These are phyloP conservation scores for Diaporthe destruens DNA, from an alignment of 2,329 filamentous ascomycete genomes.

Conservation along the genomic window DNA sequence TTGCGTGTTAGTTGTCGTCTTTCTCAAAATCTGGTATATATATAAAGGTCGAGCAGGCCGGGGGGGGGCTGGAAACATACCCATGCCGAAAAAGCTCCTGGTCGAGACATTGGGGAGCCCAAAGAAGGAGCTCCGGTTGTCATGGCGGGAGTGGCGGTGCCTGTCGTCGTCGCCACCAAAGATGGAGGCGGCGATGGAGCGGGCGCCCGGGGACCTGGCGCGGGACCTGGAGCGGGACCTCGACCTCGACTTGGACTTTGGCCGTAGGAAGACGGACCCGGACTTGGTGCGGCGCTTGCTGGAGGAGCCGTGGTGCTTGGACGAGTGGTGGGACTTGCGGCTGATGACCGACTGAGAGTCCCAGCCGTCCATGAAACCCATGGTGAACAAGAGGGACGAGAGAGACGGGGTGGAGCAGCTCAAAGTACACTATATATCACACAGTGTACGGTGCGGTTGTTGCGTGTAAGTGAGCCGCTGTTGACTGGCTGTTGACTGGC, in stretches of 20 bases:
- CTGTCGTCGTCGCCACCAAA: slow-evolving; percentile 56
- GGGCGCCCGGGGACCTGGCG: slow-evolving; percentile 53
- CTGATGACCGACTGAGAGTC: slow-evolving; percentile 50
- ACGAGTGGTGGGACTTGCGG: slow-evolving; percentile 44
- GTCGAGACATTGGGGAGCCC: slow-evolving; percentile 59
- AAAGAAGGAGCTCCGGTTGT: slow-evolving; percentile 62
- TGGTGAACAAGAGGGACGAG: slow-evolving; percentile 36
- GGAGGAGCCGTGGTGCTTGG: slow-evolving; percentile 42
- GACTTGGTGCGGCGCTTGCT: slow-evolving; percentile 47
- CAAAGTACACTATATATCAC: neutral
- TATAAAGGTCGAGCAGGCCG: slow-evolving; percentile 29
- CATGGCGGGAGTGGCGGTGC: slow-evolving; percentile 48
- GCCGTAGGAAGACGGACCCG: slow-evolving; percentile 32
- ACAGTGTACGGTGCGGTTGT: slow-evolving; percentile 32
- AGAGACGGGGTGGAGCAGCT: neutral
- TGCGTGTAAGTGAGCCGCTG: slow-evolving; percentile 19
- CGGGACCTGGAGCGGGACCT: slow-evolving; percentile 55
- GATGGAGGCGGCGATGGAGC: slow-evolving; percentile 57
- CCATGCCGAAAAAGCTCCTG: slow-evolving; percentile 60
- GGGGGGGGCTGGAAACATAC: slow-evolving; percentile 47
- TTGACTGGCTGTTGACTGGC: too few species aligned
- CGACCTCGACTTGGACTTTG: slow-evolving; percentile 52
- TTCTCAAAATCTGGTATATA: slow-evolving; percentile 43
- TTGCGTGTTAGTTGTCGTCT: slow-evolving; percentile 39
- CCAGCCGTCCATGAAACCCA: slow-evolving; percentile 51